Evolutionary conservation across 78 protist species (phyloP).

Genomic region (Pigoraptor vietnamica): DNA sequence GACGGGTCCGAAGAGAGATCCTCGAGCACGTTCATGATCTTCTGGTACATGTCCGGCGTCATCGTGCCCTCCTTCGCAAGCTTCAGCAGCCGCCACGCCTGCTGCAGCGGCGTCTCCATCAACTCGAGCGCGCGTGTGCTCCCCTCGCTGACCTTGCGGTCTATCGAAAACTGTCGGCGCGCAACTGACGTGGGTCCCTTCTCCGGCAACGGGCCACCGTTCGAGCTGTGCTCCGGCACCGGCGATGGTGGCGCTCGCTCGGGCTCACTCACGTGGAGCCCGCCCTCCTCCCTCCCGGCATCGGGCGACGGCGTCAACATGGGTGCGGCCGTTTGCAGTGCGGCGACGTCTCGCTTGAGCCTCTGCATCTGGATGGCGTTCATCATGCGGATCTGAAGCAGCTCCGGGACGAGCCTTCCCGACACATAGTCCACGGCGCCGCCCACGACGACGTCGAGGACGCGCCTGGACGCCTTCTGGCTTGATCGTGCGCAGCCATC

Average conservation of each 20-base stretch:
- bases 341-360: not conserved
- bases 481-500: not conserved
- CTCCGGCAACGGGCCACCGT: no score
- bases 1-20: not conserved
- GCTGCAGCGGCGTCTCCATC: not conserved
- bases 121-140: not conserved
- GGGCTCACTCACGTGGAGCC: no score
- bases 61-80: not conserved
- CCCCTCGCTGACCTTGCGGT: not conserved
- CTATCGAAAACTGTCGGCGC: not conserved
- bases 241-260: no score
- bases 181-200: not conserved
- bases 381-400: not conserved
- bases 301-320: not conserved
- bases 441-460: not conserved
- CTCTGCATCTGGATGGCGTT: not conserved
- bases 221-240: no score
- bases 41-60: not conserved
- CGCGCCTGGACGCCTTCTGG: not conserved
- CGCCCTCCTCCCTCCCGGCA: no score
- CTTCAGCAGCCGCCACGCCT: not conserved
- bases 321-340: not conserved
- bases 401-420: not conserved
- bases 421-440: not conserved
- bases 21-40: not conserved